Conservation (phyloP, 257 asterid genomes). For the Henckelia pumila region DNA sequence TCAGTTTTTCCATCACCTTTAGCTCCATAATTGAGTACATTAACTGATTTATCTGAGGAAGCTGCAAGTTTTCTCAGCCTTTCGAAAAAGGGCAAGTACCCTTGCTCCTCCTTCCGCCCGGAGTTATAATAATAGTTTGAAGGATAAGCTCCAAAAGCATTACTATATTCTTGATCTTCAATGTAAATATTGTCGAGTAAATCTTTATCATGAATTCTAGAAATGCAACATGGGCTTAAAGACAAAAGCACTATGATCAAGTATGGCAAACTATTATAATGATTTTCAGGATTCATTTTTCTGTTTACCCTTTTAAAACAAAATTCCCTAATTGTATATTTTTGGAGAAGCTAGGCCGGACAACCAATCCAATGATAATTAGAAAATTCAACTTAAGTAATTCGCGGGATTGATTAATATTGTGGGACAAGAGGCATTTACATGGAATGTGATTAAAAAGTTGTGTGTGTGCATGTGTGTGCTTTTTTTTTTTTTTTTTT, state of each 20-base stretch:
- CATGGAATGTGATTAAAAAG: too few relatives aligned
- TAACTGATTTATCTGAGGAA: constrained; percentile 4
- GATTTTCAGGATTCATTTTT: neutral
- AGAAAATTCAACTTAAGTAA: too few relatives aligned
- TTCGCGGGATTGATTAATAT: too few relatives aligned
- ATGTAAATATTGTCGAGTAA: neutral
- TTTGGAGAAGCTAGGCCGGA: too few relatives aligned
- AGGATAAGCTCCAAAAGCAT: constrained; percentile 21
- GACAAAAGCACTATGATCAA: constrained; percentile 3
- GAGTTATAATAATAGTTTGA: constrained; percentile 18
- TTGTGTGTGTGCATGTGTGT: too few relatives aligned
- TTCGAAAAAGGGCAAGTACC: neutral
- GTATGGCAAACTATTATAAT: neutral
- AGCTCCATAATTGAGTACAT: constrained; percentile 36
- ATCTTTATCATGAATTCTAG: constrained; percentile 7
- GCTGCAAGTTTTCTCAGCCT: neutral
- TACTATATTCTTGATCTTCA: constrained; percentile 13
- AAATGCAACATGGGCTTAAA: constrained; percentile 16
- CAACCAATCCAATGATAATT: too few relatives aligned
- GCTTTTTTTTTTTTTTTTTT: too few relatives aligned
- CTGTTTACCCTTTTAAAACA: too few relatives aligned
- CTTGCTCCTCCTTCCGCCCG: neutral
- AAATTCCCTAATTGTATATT: too few relatives aligned
- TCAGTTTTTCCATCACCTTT: constrained; percentile 39
- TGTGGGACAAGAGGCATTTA: too few relatives aligned